Percentiles rank a stretch among this genome's conserved stretches.
These are phyloP conservation scores for Rhizopus sp. DNA, from an alignment of 371 early-diverging fungal genomes.

Conservation along the genomic window DNA sequence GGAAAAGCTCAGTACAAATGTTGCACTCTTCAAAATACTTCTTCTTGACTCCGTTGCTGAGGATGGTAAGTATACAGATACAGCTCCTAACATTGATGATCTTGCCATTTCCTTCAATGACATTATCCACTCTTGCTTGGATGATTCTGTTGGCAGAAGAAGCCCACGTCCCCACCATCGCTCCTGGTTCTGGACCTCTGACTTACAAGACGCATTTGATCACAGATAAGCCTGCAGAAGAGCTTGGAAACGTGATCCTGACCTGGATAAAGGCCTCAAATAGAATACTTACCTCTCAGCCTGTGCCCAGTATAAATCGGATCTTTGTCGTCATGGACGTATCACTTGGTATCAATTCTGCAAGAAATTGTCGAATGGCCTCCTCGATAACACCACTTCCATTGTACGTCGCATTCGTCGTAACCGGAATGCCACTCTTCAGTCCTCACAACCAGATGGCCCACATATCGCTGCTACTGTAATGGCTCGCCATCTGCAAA, in stretches of 20 bases:
- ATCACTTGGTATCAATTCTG: conserved; percentile 11
- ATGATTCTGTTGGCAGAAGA: conserved; percentile 6
- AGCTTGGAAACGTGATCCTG: background rate
- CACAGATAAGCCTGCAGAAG: background rate
- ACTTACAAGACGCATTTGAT: background rate
- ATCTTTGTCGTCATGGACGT: background rate
- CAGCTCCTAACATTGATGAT: background rate
- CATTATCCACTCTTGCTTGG: conserved; percentile 2
- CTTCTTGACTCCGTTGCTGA: background rate
- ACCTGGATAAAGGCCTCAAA: background rate
- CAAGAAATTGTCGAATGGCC: conserved; percentile 2
- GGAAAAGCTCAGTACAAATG: too few relatives aligned
- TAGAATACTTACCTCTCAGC: background rate
- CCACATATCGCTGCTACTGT: conserved; percentile 9
- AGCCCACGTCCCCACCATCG: background rate
- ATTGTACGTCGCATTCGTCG: conserved; percentile 6
- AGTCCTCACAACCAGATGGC: conserved; percentile 13
- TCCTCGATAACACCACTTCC: background rate
- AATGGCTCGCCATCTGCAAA: conserved; percentile 10
- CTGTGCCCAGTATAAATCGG: background rate
- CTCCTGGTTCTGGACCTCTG: conserved; percentile 6
- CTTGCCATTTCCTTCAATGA: background rate
- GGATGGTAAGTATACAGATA: background rate
- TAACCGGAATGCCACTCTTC: background rate
- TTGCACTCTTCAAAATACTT: background rate